Percentiles rank a stretch among this genome's conserved stretches.
These are phyloP conservation scores for Lactarius vividus DNA, from an alignment of 768 basidiomycete species.

Conservation along the genomic window DNA sequence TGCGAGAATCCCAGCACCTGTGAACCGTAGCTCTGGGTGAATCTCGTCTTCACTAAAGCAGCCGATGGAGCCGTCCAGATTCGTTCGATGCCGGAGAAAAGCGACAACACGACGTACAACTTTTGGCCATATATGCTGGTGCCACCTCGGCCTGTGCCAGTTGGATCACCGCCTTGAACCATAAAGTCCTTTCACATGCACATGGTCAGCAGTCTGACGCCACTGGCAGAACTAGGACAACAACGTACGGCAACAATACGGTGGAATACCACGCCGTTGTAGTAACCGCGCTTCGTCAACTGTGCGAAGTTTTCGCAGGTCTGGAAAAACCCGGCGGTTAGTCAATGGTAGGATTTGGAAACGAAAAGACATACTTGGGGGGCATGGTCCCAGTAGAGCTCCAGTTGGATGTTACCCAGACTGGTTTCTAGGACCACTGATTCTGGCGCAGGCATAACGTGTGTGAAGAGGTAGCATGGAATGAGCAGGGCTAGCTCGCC, in stretches of 20 bases:
- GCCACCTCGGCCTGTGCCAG: constrained; percentile 91
- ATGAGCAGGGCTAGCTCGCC: no score
- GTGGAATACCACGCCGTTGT: constrained; percentile 88
- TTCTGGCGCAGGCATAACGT: constrained; percentile 33
- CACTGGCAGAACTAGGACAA: neutral
- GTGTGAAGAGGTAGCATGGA: neutral
- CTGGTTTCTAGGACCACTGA: constrained; percentile 79
- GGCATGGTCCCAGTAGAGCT: constrained; percentile 92
- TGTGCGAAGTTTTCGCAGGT: constrained; percentile 96
- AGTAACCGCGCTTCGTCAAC: constrained; percentile 88
- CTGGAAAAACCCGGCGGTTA: constrained; percentile 39
- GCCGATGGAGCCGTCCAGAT: neutral
- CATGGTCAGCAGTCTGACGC: constrained; percentile 12
- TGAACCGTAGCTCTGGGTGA: constrained; percentile 87
- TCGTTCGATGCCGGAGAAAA: neutral
- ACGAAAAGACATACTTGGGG: constrained; percentile 49
- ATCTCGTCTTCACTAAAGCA: constrained; percentile 79
- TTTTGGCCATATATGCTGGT: constrained; percentile 87
- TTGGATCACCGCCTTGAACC: constrained; percentile 95
- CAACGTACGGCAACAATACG: constrained; percentile 77
- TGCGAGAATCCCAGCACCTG: constrained; percentile 92
- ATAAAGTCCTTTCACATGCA: constrained; percentile 74
- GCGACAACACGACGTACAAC: constrained; percentile 52
- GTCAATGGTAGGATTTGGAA: neutral
- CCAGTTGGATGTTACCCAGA: constrained; percentile 82